Percentiles rank a stretch among this genome's conserved stretches.
phyloP scores from a whole-genome alignment of 1,284 basidiomycete species.

The Ustilago nuda region DNA sequence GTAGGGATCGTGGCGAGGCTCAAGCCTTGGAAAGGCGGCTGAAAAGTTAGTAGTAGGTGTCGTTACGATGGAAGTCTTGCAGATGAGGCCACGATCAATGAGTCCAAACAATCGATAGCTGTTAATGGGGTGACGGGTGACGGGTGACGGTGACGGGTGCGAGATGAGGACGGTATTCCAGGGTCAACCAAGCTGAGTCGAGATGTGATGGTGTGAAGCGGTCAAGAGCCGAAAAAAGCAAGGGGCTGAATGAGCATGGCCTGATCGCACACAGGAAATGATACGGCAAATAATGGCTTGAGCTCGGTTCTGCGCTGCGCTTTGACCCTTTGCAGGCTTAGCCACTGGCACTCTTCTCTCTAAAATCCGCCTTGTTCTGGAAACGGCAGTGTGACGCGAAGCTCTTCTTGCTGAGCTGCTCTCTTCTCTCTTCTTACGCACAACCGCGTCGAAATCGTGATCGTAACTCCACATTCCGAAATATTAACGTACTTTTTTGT shows the following conservation, averaged over 20 bases:
- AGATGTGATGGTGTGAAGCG: slow-evolving; percentile 8
- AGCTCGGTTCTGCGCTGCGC: slow-evolving; percentile 3
- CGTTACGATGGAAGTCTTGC: neutral
- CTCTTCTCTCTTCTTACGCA: neutral
- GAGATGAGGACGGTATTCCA: neutral
- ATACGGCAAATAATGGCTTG: neutral
- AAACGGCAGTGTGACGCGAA: slow-evolving; percentile 2
- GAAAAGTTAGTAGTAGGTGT: neutral
- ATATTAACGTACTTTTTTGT: neutral
- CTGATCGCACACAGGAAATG: slow-evolving; percentile 24
- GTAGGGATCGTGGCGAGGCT: neutral
- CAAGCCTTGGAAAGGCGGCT: neutral
- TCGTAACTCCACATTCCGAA: slow-evolving; percentile 13
- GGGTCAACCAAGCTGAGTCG: slow-evolving; percentile 14
- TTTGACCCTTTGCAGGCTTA: slow-evolving; percentile 1
- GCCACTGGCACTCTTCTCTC: neutral
- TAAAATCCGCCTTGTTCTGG: slow-evolving; percentile 2
- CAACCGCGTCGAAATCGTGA: slow-evolving; percentile 10
- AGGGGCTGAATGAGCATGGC: slow-evolving; percentile 19
- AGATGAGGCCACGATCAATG: neutral
- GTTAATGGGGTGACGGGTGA: neutral
- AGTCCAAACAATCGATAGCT: neutral
- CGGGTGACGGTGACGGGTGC: neutral
- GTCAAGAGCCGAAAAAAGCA: neutral
- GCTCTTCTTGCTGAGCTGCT: neutral